phyloP scores from a whole-genome alignment of 805 yeast species.

The Suhomyces sp. region DNA sequence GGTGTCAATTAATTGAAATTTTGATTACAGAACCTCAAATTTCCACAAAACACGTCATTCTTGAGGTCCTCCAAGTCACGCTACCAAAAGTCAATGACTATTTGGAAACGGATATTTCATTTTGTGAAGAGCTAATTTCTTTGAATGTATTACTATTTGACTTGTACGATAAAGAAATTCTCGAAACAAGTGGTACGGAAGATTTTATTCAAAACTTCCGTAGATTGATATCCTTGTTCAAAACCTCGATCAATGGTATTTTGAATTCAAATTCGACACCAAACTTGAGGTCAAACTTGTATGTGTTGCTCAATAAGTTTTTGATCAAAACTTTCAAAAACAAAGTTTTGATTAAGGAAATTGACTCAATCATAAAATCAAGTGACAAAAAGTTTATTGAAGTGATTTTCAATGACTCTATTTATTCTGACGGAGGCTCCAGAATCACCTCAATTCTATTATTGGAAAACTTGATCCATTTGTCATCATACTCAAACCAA shows the following conservation, averaged over 20 bases:
- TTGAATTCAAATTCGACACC: constrained; percentile 67
- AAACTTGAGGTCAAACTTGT: constrained; percentile 72
- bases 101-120: constrained; percentile 60
- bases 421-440: constrained; percentile 73
- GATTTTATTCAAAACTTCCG: constrained; percentile 34
- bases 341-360: constrained; percentile 43
- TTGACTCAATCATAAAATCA: constrained; percentile 55
- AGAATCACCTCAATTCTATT: constrained; percentile 75
- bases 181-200: constrained; percentile 16
- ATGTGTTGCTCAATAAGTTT: constrained; percentile 68
- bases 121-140: constrained; percentile 76
- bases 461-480: constrained; percentile 62
- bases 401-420: constrained; percentile 72
- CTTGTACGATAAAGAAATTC: constrained; percentile 45
- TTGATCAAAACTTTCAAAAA: constrained; percentile 50
- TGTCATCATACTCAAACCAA: constrained; percentile 47
- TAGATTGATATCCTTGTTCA: constrained; percentile 66
- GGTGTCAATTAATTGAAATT: constrained; percentile 80
- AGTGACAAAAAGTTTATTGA: constrained; percentile 61
- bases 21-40: constrained; percentile 63
- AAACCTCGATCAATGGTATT: constrained; percentile 72
- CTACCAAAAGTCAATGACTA: constrained; percentile 77
- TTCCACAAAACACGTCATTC: constrained; percentile 54
- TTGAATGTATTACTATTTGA: constrained; percentile 70
- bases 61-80: constrained; percentile 73